Conservation (phyloP, 257 asterid species). For the Plantago major region DNA sequence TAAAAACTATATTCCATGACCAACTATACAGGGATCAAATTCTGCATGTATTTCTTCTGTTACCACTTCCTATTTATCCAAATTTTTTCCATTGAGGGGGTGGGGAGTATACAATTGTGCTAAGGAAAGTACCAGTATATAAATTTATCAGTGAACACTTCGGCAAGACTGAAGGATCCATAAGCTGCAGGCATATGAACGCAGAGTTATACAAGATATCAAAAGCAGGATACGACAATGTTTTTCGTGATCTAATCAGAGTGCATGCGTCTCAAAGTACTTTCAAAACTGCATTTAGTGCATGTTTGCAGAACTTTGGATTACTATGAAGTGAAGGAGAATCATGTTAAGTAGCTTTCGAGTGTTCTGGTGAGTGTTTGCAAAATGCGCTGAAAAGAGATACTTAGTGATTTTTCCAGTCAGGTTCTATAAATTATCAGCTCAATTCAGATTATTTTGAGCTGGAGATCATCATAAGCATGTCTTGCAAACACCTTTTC, state of each 20-base stretch:
- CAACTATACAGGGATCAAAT: slow-evolving; percentile 6
- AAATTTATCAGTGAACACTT: slow-evolving; percentile 72
- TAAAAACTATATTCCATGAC: slow-evolving; percentile 15
- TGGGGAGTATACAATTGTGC: slow-evolving; percentile 6
- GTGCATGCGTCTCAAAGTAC: too few species aligned
- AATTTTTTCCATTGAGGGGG: slow-evolving; percentile 2
- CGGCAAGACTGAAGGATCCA: slow-evolving; percentile 83
- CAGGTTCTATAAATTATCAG: too few species aligned
- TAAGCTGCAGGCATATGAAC: slow-evolving; percentile 60
- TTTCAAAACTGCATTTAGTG: too few species aligned
- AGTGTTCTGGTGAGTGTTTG: too few species aligned
- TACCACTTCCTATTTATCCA: not conserved
- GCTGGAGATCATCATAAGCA: too few species aligned
- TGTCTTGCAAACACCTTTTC: too few species aligned
- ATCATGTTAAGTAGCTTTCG: too few species aligned
- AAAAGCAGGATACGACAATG: slow-evolving; percentile 20
- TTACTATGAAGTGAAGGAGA: too few species aligned
- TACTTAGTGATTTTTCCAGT: too few species aligned
- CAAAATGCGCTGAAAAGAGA: too few species aligned
- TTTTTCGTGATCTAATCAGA: slow-evolving; percentile 6
- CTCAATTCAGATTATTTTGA: too few species aligned
- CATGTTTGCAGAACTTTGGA: too few species aligned
- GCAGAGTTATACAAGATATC: slow-evolving; percentile 2
- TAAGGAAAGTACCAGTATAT: slow-evolving; percentile 57
- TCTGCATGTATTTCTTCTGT: slow-evolving; percentile 6